Conservation (phyloP, 108 stramenopile genomes). For the Cyclotella kingstonii region DNA sequence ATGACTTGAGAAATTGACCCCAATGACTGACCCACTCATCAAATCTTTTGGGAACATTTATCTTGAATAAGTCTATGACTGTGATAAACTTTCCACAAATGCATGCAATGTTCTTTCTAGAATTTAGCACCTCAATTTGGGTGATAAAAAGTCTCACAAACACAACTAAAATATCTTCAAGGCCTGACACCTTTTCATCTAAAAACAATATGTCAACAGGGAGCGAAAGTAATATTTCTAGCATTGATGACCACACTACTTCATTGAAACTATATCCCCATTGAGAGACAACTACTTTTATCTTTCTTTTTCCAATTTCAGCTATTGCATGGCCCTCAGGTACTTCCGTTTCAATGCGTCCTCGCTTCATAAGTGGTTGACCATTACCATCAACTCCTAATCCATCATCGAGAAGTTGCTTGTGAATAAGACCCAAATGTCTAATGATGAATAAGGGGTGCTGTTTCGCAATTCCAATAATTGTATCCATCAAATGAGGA, state of each 20-base stretch:
- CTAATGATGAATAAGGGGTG: conserved; percentile 64
- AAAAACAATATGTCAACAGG: conserved; percentile 58
- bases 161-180: conserved; percentile 38
- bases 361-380: conserved; percentile 24
- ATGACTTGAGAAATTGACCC: too few relatives aligned
- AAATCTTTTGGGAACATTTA: too few relatives aligned
- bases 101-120: conserved; percentile 3
- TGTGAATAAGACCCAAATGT: conserved; percentile 35
- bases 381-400: background rate
- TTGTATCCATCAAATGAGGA: conserved; percentile 30
- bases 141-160: conserved; percentile 52
- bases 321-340: conserved; percentile 27
- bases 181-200: conserved; percentile 55
- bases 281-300: conserved; percentile 47
- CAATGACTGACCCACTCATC: too few relatives aligned
- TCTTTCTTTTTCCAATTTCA: conserved; percentile 7
- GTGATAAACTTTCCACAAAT: conserved; percentile 9
- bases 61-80: conserved; percentile 1
- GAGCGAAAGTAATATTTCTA: conserved; percentile 49
- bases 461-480: conserved; percentile 48
- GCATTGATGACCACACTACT: conserved; percentile 50
- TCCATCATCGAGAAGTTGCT: conserved; percentile 51
- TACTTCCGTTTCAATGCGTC: conserved; percentile 28
- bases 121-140: conserved; percentile 8
- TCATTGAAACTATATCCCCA: conserved; percentile 75